These are phyloP conservation scores for Saccharomycopsis javanensis DNA, from an alignment of 805 yeast species.

Conservation along the genomic window DNA sequence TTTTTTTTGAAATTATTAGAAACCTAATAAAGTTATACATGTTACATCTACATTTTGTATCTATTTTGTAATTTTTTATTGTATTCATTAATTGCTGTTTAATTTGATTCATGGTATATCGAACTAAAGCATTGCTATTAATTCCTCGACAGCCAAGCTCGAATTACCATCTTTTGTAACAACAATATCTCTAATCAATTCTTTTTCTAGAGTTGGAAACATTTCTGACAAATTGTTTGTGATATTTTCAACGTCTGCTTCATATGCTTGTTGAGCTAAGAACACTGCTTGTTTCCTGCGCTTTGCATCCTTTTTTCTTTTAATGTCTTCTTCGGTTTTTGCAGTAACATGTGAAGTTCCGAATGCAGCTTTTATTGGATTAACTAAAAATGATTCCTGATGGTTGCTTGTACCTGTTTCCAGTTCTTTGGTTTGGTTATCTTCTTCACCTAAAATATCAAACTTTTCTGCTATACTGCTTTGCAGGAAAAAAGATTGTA, in stretches of 20 bases:
- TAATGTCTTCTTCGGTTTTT: background rate
- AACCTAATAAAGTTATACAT: too few species aligned
- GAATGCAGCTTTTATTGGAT: constrained; percentile 16
- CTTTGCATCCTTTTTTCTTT: constrained; percentile 26
- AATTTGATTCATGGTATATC: too few species aligned
- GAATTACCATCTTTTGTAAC: constrained; percentile 40
- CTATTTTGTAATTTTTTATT: too few species aligned
- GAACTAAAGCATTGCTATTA: background rate
- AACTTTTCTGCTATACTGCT: background rate
- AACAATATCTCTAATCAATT: constrained; percentile 61
- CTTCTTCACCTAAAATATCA: background rate
- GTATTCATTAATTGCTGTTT: background rate
- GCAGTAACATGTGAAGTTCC: constrained; percentile 3
- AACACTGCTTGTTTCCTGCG: constrained; percentile 30
- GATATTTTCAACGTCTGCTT: constrained; percentile 37
- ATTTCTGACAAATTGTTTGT: constrained; percentile 47
- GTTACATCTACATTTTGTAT: too few species aligned
- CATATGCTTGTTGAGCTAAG: constrained; percentile 31
- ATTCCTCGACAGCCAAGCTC: constrained; percentile 27
- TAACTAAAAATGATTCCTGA: background rate
- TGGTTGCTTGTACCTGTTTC: constrained; percentile 4
- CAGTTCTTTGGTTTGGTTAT: background rate
- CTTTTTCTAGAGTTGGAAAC: constrained; percentile 68
- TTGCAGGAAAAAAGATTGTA: constrained; percentile 16
- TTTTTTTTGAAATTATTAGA: background rate